Evolutionary conservation across 306 rosid genomes (phyloP).

Genomic region (Ormosia semicastrata): DNA sequence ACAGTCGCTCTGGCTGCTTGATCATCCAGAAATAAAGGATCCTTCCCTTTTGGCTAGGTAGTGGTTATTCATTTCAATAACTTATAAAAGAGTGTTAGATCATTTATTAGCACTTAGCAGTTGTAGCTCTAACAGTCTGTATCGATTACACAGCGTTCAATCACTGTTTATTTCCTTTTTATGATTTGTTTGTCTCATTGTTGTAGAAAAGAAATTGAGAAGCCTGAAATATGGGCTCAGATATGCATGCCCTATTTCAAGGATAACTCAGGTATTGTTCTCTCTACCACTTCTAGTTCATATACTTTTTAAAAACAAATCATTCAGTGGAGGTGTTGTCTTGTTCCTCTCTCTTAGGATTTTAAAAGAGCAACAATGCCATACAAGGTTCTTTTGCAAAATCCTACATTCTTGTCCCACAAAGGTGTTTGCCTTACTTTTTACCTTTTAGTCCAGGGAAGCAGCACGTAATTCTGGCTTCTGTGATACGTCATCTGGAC

Average conservation of each 20-base stretch:
- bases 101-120: neutral
- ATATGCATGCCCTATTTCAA: conserved; percentile 77
- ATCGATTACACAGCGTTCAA: neutral
- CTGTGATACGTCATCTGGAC: conserved; percentile 85
- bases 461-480: conserved; percentile 68
- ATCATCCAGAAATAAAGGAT: conserved; percentile 62
- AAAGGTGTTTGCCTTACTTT: neutral
- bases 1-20: conserved; percentile 48
- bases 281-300: neutral
- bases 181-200: neutral
- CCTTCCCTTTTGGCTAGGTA: conserved; percentile 74
- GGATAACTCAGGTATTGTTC: conserved; percentile 62
- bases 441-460: conserved; percentile 56
- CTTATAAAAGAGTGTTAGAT: neutral
- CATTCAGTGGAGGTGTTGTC: neutral
- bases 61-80: conserved; percentile 3
- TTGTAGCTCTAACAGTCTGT: neutral
- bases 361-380: neutral
- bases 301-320: neutral
- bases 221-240: conserved; percentile 86
- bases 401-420: neutral
- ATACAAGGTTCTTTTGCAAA: neutral
- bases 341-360: neutral
- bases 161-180: neutral
- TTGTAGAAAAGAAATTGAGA: conserved; percentile 81